Evolutionary conservation across 1,284 basidiomycete genomes (phyloP).

Genomic region (Ustilago loliicola): DNA sequence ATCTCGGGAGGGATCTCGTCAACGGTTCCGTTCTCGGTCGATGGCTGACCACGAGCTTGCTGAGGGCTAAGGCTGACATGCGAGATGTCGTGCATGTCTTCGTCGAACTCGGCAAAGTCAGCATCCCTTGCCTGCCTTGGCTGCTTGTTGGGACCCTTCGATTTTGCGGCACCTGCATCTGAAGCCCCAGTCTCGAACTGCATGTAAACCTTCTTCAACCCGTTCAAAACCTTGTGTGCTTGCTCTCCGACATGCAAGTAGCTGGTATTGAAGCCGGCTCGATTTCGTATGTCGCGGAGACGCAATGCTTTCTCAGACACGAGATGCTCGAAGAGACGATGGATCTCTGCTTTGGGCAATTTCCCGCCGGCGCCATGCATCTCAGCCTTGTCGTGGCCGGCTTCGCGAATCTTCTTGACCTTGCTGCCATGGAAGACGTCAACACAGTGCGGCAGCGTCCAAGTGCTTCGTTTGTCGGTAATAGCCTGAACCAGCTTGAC

Average conservation of each 20-base stretch:
- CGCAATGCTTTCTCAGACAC: conserved; percentile 72
- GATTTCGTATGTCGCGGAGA: conserved; percentile 68
- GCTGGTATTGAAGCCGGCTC: conserved; percentile 68
- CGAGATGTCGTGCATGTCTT: conserved; percentile 53
- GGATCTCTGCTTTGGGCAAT: conserved; percentile 74
- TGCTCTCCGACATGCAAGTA: conserved; percentile 64
- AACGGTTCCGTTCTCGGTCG: conserved; percentile 8
- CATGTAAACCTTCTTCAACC: conserved; percentile 54
- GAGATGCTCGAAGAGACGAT: conserved; percentile 78
- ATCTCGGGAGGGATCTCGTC: conserved; percentile 28
- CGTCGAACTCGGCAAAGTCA: conserved; percentile 42
- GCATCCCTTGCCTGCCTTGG: conserved; percentile 22
- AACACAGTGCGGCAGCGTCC: conserved; percentile 73
- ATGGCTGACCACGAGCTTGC: background rate
- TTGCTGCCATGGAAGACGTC: conserved; percentile 78
- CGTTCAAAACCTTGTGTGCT: conserved; percentile 38
- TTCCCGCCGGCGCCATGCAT: conserved; percentile 76
- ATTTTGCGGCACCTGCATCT: conserved; percentile 13
- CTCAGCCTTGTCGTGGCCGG: conserved; percentile 74
- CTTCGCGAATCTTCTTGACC: conserved; percentile 73
- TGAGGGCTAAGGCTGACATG: conserved; percentile 45
- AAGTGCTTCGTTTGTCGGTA: conserved; percentile 71
- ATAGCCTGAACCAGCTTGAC: conserved; percentile 75
- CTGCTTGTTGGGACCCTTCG: conserved; percentile 16
- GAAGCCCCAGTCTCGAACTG: conserved; percentile 42